A percentile compares a stretch with the other conserved stretches of the same genome.
phyloP scores from a whole-genome alignment of 192 early-diverging fungal species.

The Thamnidium elegans region DNA sequence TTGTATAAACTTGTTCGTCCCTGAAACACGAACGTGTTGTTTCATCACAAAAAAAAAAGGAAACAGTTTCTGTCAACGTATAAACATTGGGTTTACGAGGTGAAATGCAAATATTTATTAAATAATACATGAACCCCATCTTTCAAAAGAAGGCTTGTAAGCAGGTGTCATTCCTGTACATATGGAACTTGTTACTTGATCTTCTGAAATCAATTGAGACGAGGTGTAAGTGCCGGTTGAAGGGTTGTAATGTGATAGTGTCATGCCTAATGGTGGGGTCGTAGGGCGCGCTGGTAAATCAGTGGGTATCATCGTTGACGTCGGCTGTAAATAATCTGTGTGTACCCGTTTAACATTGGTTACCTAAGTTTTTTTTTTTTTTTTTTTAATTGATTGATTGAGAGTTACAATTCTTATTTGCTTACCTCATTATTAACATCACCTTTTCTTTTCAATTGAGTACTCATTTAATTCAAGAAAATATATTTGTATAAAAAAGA shows the following conservation, averaged over 20 bases:
- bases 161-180: conserved; percentile 37
- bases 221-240: conserved; percentile 26
- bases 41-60: too few relatives aligned
- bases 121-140: conserved; percentile 33
- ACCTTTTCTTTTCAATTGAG: conserved; percentile 8
- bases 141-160: conserved; percentile 31
- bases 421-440: conserved; percentile 1
- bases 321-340: neutral
- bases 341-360: neutral
- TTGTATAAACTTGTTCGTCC: too few relatives aligned
- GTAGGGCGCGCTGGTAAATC: conserved; percentile 9
- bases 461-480: neutral
- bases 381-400: neutral
- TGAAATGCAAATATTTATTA: conserved; percentile 5
- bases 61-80: neutral
- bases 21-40: neutral
- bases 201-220: conserved; percentile 13
- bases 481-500: neutral
- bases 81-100: too few relatives aligned
- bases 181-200: conserved; percentile 10
- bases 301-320: neutral
- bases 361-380: neutral
- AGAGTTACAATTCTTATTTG: neutral
- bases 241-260: conserved; percentile 32
- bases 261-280: conserved; percentile 36